These are phyloP conservation scores for Leucocoprinus sp. DNA, from an alignment of 768 basidiomycete genomes.

Conservation along the genomic window DNA sequence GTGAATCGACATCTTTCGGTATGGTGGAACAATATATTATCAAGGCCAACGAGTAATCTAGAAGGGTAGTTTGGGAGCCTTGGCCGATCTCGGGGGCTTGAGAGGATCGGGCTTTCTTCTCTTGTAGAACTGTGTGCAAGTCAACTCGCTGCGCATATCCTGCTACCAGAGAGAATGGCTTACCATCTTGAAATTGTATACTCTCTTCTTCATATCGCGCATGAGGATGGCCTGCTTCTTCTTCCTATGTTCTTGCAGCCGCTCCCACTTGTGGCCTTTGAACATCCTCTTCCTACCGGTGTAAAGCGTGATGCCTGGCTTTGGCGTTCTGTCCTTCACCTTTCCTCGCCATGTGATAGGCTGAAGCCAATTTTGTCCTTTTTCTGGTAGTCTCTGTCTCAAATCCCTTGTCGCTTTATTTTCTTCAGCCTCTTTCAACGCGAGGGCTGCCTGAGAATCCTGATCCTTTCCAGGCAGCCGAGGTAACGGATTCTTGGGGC, in stretches of 20 bases:
- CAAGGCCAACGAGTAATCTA: slow-evolving; percentile 24
- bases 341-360: slow-evolving; percentile 34
- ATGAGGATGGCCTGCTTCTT: slow-evolving; percentile 47
- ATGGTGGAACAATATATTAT: slow-evolving; percentile 12
- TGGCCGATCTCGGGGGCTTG: slow-evolving; percentile 38
- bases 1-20: no score
- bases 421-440: slow-evolving; percentile 3
- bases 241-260: slow-evolving; percentile 38
- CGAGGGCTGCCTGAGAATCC: background rate
- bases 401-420: slow-evolving; percentile 4
- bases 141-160: background rate
- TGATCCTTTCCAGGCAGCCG: background rate
- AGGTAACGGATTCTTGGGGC: slow-evolving; percentile 39
- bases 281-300: slow-evolving; percentile 79
- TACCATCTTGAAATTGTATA: slow-evolving; percentile 59
- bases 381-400: slow-evolving; percentile 8
- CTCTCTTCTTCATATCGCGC: slow-evolving; percentile 62
- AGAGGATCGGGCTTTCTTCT: slow-evolving; percentile 51
- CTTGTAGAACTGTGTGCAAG: slow-evolving; percentile 32
- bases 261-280: slow-evolving; percentile 90
- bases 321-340: slow-evolving; percentile 38
- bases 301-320: slow-evolving; percentile 54
- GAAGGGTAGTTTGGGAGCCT: slow-evolving; percentile 54
- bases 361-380: slow-evolving; percentile 19
- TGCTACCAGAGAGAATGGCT: slow-evolving; percentile 15